Conservation (phyloP, 371 early-diverging fungal species). For the Apophysomyces sp. region DNA sequence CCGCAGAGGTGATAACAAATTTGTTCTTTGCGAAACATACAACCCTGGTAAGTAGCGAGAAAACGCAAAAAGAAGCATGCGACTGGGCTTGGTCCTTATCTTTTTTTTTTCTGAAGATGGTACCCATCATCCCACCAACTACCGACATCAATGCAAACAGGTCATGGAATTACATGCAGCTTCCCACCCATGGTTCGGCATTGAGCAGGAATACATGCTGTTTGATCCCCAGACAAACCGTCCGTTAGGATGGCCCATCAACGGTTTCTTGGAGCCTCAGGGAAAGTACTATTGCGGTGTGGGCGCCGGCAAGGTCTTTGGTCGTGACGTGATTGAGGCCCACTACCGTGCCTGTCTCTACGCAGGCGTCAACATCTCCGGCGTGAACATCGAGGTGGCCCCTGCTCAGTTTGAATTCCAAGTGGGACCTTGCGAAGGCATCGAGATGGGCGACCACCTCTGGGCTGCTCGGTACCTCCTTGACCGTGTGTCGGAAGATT, state of each 20-base stretch:
- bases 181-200: slow-evolving; percentile 61
- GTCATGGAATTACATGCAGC: slow-evolving; percentile 47
- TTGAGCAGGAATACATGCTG: slow-evolving; percentile 64
- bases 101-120: slow-evolving; percentile 31
- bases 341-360: slow-evolving; percentile 61
- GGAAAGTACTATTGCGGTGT: slow-evolving; percentile 61
- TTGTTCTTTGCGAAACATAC: slow-evolving; percentile 7
- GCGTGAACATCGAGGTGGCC: slow-evolving; percentile 59
- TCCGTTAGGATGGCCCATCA: slow-evolving; percentile 48
- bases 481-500: slow-evolving; percentile 61
- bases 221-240: slow-evolving; percentile 46
- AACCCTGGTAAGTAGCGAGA: not conserved
- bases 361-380: slow-evolving; percentile 47
- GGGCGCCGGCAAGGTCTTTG: slow-evolving; percentile 51
- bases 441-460: slow-evolving; percentile 55
- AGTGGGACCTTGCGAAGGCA: slow-evolving; percentile 62
- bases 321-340: slow-evolving; percentile 60
- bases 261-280: slow-evolving; percentile 63
- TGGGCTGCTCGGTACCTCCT: slow-evolving; percentile 60
- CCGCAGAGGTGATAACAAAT: slow-evolving; percentile 49
- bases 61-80: not conserved
- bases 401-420: slow-evolving; percentile 65
- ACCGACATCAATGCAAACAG: slow-evolving; percentile 45
- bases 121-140: slow-evolving; percentile 58
- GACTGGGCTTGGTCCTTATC: not conserved